phyloP scores from a whole-genome alignment of 2,329 filamentous ascomycete genomes.

The Colletotrichum paranaense region DNA sequence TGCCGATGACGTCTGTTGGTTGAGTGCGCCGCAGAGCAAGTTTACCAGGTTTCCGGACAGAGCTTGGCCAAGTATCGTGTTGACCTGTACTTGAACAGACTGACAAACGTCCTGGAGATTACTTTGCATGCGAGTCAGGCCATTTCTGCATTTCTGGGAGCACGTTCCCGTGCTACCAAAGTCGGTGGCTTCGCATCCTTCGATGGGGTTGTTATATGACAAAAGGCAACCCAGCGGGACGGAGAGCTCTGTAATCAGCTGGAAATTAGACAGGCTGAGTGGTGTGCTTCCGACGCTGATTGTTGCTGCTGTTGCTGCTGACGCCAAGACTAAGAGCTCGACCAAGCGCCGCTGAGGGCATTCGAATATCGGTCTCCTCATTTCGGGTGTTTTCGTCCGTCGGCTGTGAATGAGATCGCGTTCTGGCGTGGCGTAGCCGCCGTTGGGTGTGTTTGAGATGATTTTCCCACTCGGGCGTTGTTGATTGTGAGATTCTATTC shows the following conservation, averaged over 20 bases:
- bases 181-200: slow-evolving; percentile 50
- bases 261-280: slow-evolving; percentile 50
- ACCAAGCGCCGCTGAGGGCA: slow-evolving; percentile 6
- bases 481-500: neutral
- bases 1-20: slow-evolving; percentile 9
- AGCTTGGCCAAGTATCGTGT: slow-evolving; percentile 51
- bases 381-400: neutral
- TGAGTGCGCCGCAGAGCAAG: slow-evolving; percentile 45
- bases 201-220: slow-evolving; percentile 55
- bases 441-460: neutral
- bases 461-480: neutral
- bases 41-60: slow-evolving; percentile 50
- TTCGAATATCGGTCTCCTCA: slow-evolving; percentile 18
- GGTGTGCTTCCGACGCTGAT: slow-evolving; percentile 20
- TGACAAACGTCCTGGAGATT: slow-evolving; percentile 44
- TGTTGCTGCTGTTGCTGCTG: slow-evolving; percentile 14
- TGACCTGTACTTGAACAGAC: slow-evolving; percentile 38
- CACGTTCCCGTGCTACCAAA: slow-evolving; percentile 49
- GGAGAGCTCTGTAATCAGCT: slow-evolving; percentile 50
- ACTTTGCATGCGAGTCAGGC: slow-evolving; percentile 41
- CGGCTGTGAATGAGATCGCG: neutral
- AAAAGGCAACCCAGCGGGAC: slow-evolving; percentile 51
- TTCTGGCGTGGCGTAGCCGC: slow-evolving; percentile 9
- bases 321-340: slow-evolving; percentile 21
- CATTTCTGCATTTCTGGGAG: slow-evolving; percentile 49